Percentiles rank a stretch among this genome's conserved stretches.
phyloP scores from a whole-genome alignment of 768 basidiomycete species.

The Tulasnella sp. region DNA sequence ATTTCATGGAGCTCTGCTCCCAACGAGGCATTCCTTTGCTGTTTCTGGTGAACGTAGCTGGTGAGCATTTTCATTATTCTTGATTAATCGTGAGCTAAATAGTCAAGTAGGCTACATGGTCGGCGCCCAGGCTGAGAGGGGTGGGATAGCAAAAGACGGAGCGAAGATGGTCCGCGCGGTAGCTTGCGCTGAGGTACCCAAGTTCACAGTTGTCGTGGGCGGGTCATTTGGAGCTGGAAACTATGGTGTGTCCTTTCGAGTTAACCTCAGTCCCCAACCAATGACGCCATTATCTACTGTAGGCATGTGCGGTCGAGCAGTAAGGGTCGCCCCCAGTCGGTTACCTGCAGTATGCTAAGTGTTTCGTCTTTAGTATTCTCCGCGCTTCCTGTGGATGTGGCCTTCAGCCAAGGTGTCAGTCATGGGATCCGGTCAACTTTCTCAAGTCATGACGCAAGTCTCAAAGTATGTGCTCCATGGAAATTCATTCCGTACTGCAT shows the following conservation, averaged over 20 bases:
- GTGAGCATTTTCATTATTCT: slow-evolving; percentile 26
- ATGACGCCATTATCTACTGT: slow-evolving; percentile 14
- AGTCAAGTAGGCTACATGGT: slow-evolving; percentile 73
- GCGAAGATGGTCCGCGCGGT: slow-evolving; percentile 97
- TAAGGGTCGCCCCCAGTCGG: slow-evolving; percentile 33
- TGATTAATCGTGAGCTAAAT: not conserved
- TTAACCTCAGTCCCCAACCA: slow-evolving; percentile 14
- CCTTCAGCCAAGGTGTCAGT: slow-evolving; percentile 85
- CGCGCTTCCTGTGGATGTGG: slow-evolving; percentile 98
- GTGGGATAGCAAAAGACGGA: slow-evolving; percentile 90
- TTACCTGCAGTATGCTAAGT: slow-evolving; percentile 1
- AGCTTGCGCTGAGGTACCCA: slow-evolving; percentile 87
- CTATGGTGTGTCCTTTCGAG: slow-evolving; percentile 48
- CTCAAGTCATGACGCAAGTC: slow-evolving; percentile 84
- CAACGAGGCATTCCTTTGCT: slow-evolving; percentile 81
- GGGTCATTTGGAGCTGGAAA: slow-evolving; percentile 94
- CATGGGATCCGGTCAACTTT: slow-evolving; percentile 90
- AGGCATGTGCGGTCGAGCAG: slow-evolving; percentile 91
- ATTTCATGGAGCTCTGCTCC: slow-evolving; percentile 90
- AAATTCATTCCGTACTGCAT: not conserved
- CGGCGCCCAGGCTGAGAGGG: slow-evolving; percentile 86
- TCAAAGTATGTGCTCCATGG: slow-evolving; percentile 46
- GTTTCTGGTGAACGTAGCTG: slow-evolving; percentile 94
- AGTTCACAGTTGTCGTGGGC: slow-evolving; percentile 85
- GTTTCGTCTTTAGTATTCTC: slow-evolving; percentile 56